Evolutionary conservation across 768 basidiomycete genomes (phyloP).

Genomic region (Auricularia sp.): DNA sequence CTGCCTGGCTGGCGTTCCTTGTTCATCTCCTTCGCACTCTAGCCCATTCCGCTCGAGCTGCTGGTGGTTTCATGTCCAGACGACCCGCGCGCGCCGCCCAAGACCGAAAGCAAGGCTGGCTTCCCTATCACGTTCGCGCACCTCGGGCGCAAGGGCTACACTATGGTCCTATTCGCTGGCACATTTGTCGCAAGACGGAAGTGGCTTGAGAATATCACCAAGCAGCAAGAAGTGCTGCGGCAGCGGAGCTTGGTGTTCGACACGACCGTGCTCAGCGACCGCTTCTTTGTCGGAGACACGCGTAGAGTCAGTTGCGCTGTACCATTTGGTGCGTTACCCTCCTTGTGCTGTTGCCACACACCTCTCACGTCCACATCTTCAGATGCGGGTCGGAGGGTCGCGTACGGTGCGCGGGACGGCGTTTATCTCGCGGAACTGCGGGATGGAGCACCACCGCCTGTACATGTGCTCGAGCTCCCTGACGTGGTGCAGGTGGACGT

Average conservation of each 20-base stretch:
- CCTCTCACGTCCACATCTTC: not conserved
- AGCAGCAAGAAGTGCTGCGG: slow-evolving; percentile 77
- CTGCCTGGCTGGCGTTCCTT: not conserved
- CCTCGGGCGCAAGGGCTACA: slow-evolving; percentile 87
- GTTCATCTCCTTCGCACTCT: slow-evolving; percentile 7
- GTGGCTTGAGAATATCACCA: slow-evolving; percentile 87
- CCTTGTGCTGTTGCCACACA: not conserved
- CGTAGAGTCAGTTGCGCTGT: slow-evolving; percentile 84
- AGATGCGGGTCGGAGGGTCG: slow-evolving; percentile 79
- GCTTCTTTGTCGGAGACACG: slow-evolving; percentile 64
- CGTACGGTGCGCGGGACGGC: slow-evolving; percentile 96
- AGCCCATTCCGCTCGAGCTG: slow-evolving; percentile 96
- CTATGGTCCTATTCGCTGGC: slow-evolving; percentile 83
- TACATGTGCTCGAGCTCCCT: slow-evolving; percentile 78
- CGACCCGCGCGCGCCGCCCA: slow-evolving; percentile 33
- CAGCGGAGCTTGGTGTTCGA: slow-evolving; percentile 85
- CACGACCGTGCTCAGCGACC: slow-evolving; percentile 72
- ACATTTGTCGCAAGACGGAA: slow-evolving; percentile 79
- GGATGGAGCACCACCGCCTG: slow-evolving; percentile 54
- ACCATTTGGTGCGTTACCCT: slow-evolving; percentile 57
- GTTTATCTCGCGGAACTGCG: slow-evolving; percentile 88
- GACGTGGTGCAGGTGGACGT: slow-evolving; percentile 95
- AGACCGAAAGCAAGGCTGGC: slow-evolving; percentile 59
- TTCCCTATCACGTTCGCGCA: slow-evolving; percentile 90
- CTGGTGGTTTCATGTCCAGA: slow-evolving; percentile 73